These are phyloP conservation scores for Candida glaebosa DNA, from an alignment of 805 yeast species.

Conservation along the genomic window DNA sequence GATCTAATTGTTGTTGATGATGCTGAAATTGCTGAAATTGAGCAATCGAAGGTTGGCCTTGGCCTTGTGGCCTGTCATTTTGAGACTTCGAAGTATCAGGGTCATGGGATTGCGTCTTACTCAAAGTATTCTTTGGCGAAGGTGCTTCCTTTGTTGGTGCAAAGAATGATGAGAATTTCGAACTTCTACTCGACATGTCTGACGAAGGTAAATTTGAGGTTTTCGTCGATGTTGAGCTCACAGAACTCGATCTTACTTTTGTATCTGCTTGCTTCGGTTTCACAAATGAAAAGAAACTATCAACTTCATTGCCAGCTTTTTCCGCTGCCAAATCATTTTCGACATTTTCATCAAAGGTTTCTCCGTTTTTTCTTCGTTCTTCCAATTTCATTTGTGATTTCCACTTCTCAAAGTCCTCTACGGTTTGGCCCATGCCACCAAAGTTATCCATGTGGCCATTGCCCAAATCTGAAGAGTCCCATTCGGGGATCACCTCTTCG, in stretches of 20 bases:
- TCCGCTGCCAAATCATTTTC: slow-evolving; percentile 9
- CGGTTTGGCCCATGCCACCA: slow-evolving; percentile 44
- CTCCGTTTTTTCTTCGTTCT: slow-evolving; percentile 47
- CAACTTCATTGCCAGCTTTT: slow-evolving; percentile 37
- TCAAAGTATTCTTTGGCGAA: slow-evolving; percentile 1
- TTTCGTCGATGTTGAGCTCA: slow-evolving; percentile 1
- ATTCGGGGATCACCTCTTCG: slow-evolving; percentile 37
- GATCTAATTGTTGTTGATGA: slow-evolving; percentile 8
- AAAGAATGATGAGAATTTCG: slow-evolving; percentile 37
- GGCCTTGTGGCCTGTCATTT: slow-evolving; percentile 3
- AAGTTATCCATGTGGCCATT: slow-evolving; percentile 9
- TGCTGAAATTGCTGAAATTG: slow-evolving; percentile 9
- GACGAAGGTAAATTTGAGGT: slow-evolving; percentile 5
- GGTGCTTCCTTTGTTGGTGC: slow-evolving; percentile 5
- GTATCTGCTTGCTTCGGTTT: slow-evolving; percentile 22
- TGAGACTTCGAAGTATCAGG: slow-evolving; percentile 7
- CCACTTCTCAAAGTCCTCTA: slow-evolving; percentile 60
- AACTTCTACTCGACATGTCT: slow-evolving; percentile 24
- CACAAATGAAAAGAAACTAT: slow-evolving; percentile 40
- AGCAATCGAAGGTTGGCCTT: not conserved
- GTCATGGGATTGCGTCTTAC: not conserved
- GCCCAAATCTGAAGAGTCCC: slow-evolving; percentile 31
- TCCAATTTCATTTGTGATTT: slow-evolving; percentile 50
- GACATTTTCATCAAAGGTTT: slow-evolving; percentile 15
- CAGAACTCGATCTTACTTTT: slow-evolving; percentile 7